Base-by-base conservation (phyloP, 306 rosid genomes). In the Rosa rugosa region DNA sequence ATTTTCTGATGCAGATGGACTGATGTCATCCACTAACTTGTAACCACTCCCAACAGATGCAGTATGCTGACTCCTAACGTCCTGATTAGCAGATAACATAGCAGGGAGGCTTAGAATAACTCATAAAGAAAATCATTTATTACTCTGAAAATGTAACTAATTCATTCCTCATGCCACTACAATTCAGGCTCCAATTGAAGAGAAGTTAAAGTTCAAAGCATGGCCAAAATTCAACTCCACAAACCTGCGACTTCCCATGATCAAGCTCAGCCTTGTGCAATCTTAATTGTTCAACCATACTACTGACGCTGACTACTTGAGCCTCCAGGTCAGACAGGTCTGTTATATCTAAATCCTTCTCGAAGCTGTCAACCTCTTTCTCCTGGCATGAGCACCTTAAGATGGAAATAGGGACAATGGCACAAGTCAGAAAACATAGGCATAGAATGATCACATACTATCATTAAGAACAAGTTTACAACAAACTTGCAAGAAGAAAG, bases 271-370 rank as follows among this genome's bases (percentile, higher is more conserved):
- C 84, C 84, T 90, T 95, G 64, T 79, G 89, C 73, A 87, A 34
- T 47, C 80, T 86, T 81, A 95, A 80, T 84, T 93, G 87, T 82
- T 85, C 87, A 70, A 95, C 77, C 53, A 90, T 77, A 73, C 81
- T 40, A 72, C 88, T 81, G 49, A 95, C 84, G 78, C 74, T 80
- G 70, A 76, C 79, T 40, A 95, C 76, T 85, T 93, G 90, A 65
- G 85, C 97, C 86, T 91, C 90, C 44, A 93, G 86, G 11, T 9
- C 63, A 16, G 45, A 42, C 45, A 42, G 45, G 65, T 88, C 96
- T 62, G 81, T 78, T 51, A 90, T 85, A 72, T 88, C 96, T 53
- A 47, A 57, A 83, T 83, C 84, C 62, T 84, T 83, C 71, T 85
- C 86, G 71, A 83, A 81, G 78, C 68, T 63, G 77, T 85, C 86